Base-by-base conservation (phyloP, 768 basidiomycete species). In the Pulveroboletus sp. region DNA sequence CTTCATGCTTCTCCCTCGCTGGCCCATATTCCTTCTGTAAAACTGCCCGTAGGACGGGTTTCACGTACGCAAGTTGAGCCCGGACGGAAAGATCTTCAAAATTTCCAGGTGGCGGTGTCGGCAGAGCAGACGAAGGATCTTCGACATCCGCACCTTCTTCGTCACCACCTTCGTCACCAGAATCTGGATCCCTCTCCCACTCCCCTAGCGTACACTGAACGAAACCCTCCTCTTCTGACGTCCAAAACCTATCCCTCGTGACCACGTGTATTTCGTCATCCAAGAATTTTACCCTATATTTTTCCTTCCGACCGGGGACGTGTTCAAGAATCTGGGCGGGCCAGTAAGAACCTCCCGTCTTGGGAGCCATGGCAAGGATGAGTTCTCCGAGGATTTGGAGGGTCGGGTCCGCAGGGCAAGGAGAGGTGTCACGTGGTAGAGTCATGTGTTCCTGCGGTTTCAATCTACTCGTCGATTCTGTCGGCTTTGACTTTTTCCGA, bases 341-440 rank as follows among this genome's bases (percentile, higher is more conserved):
- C 88, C 88, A 91, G 57, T 82, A 83, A 14, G 63, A 56, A 5
- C 58, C 54, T 5, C 67, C 56, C 7, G 62, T 62, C n/a, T 56
- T 59, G 23, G 64, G 65, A 19, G 56, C 60, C 46, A 65, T 65
- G 7, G 83, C 82, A 12, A 89, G 70, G 3, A 89, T 68, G 1
- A 82, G 64, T 62, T 89, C 87, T 3, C 85, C 88, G 4, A 85
- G 86, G 31, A 88, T 78, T 14, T 75, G 65, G 20, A 85, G 70
- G 1, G 70, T 63, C 4, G 68, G 67, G 53, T 86, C 82, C 3
- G 72, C 65, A 14, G 67, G 71, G 5, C 76, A 76, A 10, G 75
- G 73, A 1, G 69, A 67, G 72, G 69, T 75, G 9, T 26, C 37
- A 4, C 36, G 53, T 1, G 54, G 19, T 39, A 53, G n/a, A 11